These are phyloP conservation scores for Colletotrichum musae DNA, from an alignment of 2,329 filamentous ascomycete genomes.

Conservation along the genomic window DNA sequence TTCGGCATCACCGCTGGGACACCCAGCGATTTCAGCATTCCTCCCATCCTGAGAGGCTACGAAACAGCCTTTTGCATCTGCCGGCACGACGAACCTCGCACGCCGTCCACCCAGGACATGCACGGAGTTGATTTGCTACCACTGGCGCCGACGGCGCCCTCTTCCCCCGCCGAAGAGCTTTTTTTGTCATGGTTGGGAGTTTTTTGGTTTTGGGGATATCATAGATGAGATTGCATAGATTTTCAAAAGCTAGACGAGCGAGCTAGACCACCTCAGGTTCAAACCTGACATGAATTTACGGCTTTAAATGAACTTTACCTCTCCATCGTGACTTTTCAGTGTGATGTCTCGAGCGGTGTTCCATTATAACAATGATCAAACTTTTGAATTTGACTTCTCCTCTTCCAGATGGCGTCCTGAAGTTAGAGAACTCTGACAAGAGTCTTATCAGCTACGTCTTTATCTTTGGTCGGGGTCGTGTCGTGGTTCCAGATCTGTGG, in stretches of 20 bases:
- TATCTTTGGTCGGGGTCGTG: too few species aligned
- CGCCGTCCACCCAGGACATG: conserved; percentile 41
- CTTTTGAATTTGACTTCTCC: too few species aligned
- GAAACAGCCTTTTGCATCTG: conserved; percentile 26
- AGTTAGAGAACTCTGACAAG: too few species aligned
- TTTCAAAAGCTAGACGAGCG: conserved; percentile 17
- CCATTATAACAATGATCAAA: too few species aligned
- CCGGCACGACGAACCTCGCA: conserved; percentile 27
- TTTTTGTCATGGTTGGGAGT: background rate
- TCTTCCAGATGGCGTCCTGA: too few species aligned
- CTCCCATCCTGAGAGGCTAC: conserved; percentile 39
- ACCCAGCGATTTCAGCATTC: conserved; percentile 25
- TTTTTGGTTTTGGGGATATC: conserved; percentile 17
- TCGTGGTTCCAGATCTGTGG: too few species aligned
- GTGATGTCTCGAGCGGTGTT: background rate
- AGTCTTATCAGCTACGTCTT: too few species aligned
- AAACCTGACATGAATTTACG: conserved; percentile 38
- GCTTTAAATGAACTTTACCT: background rate
- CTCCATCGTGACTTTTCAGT: background rate
- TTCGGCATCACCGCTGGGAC: conserved; percentile 21
- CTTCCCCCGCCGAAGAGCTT: conserved; percentile 31
- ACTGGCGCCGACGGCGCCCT: conserved; percentile 16
- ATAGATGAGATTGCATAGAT: conserved; percentile 16
- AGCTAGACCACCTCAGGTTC: conserved; percentile 29
- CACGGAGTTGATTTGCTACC: conserved; percentile 35